phyloP scores from a whole-genome alignment of 495 filamentous ascomycete species.

The Penicillium antarcticum region DNA sequence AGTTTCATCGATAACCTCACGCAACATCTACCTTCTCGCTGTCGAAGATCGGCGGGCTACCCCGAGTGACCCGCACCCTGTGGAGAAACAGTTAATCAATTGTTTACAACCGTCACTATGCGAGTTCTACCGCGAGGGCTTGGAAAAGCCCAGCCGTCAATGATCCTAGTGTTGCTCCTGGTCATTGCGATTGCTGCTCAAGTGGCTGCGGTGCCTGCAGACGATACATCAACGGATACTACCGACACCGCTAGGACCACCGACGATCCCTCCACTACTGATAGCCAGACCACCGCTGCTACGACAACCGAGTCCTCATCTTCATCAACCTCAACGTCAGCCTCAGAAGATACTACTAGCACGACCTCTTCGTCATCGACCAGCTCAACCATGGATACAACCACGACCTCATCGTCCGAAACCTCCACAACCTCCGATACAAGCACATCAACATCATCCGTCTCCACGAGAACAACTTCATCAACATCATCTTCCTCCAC shows the following conservation, averaged over 20 bases:
- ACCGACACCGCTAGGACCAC: slow-evolving; percentile 25
- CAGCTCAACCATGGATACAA: slow-evolving; percentile 24
- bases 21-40: slow-evolving; percentile 1
- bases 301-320: slow-evolving; percentile 10
- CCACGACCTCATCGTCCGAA: slow-evolving; percentile 20
- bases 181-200: slow-evolving; percentile 20
- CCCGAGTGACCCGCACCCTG: slow-evolving; percentile 25
- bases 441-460: slow-evolving; percentile 18
- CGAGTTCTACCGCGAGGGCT: slow-evolving; percentile 20
- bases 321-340: slow-evolving; percentile 14
- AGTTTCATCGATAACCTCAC: neutral
- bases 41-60: slow-evolving; percentile 13
- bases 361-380: slow-evolving; percentile 16
- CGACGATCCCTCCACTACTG: slow-evolving; percentile 26
- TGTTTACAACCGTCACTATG: slow-evolving; percentile 21
- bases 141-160: slow-evolving; percentile 22
- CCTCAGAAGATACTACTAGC: slow-evolving; percentile 12
- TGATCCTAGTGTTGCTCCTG: slow-evolving; percentile 21
- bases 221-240: slow-evolving; percentile 11
- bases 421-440: slow-evolving; percentile 13
- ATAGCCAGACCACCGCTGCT: slow-evolving; percentile 15
- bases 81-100: slow-evolving; percentile 21
- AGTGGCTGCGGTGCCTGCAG: slow-evolving; percentile 20
- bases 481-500: slow-evolving; percentile 26
- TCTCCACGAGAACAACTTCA: slow-evolving; percentile 25